Percentiles rank a stretch among this genome's conserved stretches.
phyloP scores from a whole-genome alignment of 441 rosid species.

The Pelargonium cotyledonis region DNA sequence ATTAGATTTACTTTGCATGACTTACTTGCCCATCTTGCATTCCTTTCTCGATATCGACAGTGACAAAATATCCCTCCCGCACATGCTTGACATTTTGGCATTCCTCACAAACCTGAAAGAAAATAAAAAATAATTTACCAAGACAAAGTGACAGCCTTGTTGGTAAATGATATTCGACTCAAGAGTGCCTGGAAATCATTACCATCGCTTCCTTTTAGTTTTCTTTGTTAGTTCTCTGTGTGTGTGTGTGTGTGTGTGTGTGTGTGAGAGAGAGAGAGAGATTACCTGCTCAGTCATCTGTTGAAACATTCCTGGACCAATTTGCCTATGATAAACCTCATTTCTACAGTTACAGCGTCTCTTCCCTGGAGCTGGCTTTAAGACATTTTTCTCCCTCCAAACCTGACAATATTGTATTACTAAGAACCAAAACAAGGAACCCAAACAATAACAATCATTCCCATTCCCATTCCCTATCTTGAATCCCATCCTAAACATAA shows the following conservation, averaged over 20 bases:
- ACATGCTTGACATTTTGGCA: slow-evolving; percentile 84
- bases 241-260: too few relatives aligned
- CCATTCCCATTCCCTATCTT: too few relatives aligned
- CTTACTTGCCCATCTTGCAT: slow-evolving; percentile 97
- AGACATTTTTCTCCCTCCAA: slow-evolving; percentile 92
- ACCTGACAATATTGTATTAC: slow-evolving; percentile 41
- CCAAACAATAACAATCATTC: too few relatives aligned
- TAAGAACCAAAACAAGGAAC: not conserved
- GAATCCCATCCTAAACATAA: too few relatives aligned
- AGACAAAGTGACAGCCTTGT: too few relatives aligned
- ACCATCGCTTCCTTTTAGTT: too few relatives aligned
- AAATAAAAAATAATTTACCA: too few relatives aligned
- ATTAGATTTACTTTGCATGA: not conserved
- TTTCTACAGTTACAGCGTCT: slow-evolving; percentile 92
- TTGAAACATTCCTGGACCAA: slow-evolving; percentile 99
- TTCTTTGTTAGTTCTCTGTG: too few relatives aligned
- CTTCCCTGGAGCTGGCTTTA: slow-evolving; percentile 94
- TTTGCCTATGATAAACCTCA: slow-evolving; percentile 93
- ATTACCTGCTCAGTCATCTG: slow-evolving; percentile 95
- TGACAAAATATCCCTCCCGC: slow-evolving; percentile 72
- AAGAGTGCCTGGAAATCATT: too few relatives aligned
- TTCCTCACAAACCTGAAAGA: slow-evolving; percentile 72
- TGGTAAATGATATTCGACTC: too few relatives aligned
- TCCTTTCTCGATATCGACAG: slow-evolving; percentile 94
- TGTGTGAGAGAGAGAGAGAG: not conserved